phyloP scores from a whole-genome alignment of 2,329 filamentous ascomycete species.

The Drechmeria coniospora region DNA sequence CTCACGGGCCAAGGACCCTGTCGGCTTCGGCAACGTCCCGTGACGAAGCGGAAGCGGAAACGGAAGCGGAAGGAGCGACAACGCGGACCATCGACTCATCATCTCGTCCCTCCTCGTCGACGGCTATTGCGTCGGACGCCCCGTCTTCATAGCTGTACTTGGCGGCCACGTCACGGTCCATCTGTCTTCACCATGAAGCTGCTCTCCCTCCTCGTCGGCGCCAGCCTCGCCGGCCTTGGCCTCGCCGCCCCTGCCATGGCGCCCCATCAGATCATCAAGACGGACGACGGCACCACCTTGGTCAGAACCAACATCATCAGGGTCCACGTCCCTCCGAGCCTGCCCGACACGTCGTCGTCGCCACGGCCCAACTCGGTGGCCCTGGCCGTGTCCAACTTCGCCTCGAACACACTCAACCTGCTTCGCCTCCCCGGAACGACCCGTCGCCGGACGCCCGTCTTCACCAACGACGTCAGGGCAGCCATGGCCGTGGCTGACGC shows the following conservation, averaged over 20 bases:
- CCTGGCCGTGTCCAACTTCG: constrained; percentile 1
- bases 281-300: constrained; percentile 1
- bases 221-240: constrained; percentile 3
- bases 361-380: background rate
- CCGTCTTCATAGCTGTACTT: too few relatives aligned
- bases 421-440: constrained; percentile 2
- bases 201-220: constrained; percentile 1
- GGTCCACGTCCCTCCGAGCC: constrained; percentile 1
- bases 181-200: too few relatives aligned
- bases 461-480: constrained; percentile 1
- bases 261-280: constrained; percentile 1
- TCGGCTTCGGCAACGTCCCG: too few relatives aligned
- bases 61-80: too few relatives aligned
- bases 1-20: too few relatives aligned
- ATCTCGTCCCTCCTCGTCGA: too few relatives aligned
- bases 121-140: too few relatives aligned
- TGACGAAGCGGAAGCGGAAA: too few relatives aligned
- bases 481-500: constrained; percentile 5
- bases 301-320: constrained; percentile 2
- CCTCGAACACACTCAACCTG: constrained; percentile 3
- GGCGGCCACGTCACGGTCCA: too few relatives aligned
- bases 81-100: too few relatives aligned
- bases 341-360: background rate
- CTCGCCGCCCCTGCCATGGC: constrained; percentile 3
- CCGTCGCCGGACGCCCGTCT: constrained; percentile 5